Base-by-base conservation (phyloP, 257 asterid genomes). In the Fraxinus excelsior region DNA sequence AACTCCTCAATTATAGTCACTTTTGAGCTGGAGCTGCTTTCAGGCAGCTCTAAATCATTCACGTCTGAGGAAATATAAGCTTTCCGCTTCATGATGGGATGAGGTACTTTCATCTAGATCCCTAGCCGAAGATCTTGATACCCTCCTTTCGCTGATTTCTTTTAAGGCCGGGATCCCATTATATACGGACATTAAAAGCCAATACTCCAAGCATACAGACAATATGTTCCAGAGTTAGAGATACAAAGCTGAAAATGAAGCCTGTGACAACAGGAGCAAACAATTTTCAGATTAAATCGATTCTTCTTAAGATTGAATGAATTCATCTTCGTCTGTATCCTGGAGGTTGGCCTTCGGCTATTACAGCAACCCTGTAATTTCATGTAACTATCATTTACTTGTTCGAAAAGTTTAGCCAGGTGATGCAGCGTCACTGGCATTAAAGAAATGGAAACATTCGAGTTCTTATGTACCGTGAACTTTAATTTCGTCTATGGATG, bases 211-310 rank as follows among this genome's bases (percentile, higher is more conserved):
- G 85, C 84, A 82, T 7, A 92, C 96, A 0, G 97, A 92, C 23
- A 85, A 37, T n/a, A 92, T 5, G 26, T 94, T 94, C 96, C 97
- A 89, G 28, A 89, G 86, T 88, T 66, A 92, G 86, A 7, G 98
- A 93, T 46, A 89, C 84, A 32, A 95, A 93, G 74, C 97, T 95
- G 81, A 95, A 89, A 19, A 95, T 88, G 87, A 93, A 90, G 64
- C 99, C 99, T 1, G 88, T 31, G 21, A 84, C 81, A 6, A 93
- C 97, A 16, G 98, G 98, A n/a, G 97, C 97, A 32, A 88, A 84
- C 73, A 95, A 70, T 80, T 87, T 93, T 94, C 97, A 87, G 21
- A 73, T 29, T 62, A 93, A 87, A 80, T 95, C 99, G 10, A 95
- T 93, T 78, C 99, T 85, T 42, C 99, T 80, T 65, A 95, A 88